Base-by-base conservation (phyloP, 768 basidiomycete genomes). In the Russula sp. region DNA sequence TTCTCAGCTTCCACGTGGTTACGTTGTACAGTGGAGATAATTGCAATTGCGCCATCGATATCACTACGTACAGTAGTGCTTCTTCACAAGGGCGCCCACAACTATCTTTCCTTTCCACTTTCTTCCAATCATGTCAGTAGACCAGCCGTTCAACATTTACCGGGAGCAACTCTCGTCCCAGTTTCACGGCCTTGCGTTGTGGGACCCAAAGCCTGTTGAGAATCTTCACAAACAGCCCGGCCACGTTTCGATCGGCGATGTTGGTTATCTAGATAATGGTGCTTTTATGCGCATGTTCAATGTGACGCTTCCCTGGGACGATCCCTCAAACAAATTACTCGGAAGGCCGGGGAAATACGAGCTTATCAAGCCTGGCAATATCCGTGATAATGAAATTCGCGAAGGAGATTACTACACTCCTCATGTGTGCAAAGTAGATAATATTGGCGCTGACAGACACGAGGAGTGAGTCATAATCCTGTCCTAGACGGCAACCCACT, bases 1-100 rank as follows among this genome's bases (percentile, higher is more conserved):
- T 60, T 59, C 66, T 69, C 68, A n/a, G 50, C 30, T 26, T 67
- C 66, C 36, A 69, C n/a, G n/a, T n/a, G n/a, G n/a, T n/a, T n/a
- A n/a, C n/a, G n/a, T n/a, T n/a, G n/a, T n/a, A n/a, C n/a, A n/a
- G n/a, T n/a, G n/a, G n/a, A n/a, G n/a, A n/a, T n/a, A n/a, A n/a
- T n/a, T n/a, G n/a, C n/a, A n/a, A n/a, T n/a, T n/a, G n/a, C n/a
- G n/a, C n/a, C n/a, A n/a, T n/a, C n/a, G n/a, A n/a, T n/a, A n/a
- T n/a, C n/a, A n/a, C n/a, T n/a, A n/a, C n/a, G n/a, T n/a, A n/a
- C n/a, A n/a, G n/a, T n/a, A n/a, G n/a, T n/a, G n/a, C n/a, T n/a
- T n/a, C n/a, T n/a, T n/a, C n/a, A n/a, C n/a, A n/a, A n/a, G n/a
- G n/a, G n/a, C n/a, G n/a, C n/a, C n/a, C n/a, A n/a, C n/a, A 32